Conservation (phyloP, 148 eudicot species). For the Amaranthus palmeri region DNA sequence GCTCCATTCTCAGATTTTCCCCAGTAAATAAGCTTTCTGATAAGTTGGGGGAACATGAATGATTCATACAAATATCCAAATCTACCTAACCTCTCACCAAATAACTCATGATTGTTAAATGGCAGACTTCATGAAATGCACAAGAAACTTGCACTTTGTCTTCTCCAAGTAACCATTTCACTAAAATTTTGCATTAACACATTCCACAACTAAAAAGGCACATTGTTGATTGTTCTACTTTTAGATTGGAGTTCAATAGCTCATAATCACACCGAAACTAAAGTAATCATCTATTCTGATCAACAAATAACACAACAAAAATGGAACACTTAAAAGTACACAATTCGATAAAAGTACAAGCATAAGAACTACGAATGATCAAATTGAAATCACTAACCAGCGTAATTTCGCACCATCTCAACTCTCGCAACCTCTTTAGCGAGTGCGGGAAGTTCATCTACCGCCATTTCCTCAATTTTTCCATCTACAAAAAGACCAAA, state of each 20-base stretch:
- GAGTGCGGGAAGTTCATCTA: conserved; percentile 72
- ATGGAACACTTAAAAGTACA: neutral
- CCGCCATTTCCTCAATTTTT: conserved; percentile 41
- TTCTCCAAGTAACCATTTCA: neutral
- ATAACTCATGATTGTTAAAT: too few species aligned
- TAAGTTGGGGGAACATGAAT: too few species aligned
- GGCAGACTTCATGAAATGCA: neutral
- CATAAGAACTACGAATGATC: neutral
- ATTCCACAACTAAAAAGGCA: neutral
- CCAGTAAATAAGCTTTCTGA: too few species aligned
- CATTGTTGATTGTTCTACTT: neutral
- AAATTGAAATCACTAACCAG: conserved; percentile 44
- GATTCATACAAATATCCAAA: too few species aligned
- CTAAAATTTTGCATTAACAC: neutral
- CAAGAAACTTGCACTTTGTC: neutral
- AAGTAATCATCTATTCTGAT: neutral
- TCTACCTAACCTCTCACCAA: too few species aligned
- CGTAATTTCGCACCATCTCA: conserved; percentile 71
- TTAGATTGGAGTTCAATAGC: neutral
- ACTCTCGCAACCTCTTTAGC: conserved; percentile 96
- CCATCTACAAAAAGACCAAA: conserved; percentile 25
- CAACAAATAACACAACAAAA: neutral
- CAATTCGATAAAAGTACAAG: neutral
- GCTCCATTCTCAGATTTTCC: too few species aligned
- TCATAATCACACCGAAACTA: neutral